Evolutionary conservation across 371 early-diverging fungal genomes (phyloP).

Genomic region (Dinochytrium kinnereticum): DNA sequence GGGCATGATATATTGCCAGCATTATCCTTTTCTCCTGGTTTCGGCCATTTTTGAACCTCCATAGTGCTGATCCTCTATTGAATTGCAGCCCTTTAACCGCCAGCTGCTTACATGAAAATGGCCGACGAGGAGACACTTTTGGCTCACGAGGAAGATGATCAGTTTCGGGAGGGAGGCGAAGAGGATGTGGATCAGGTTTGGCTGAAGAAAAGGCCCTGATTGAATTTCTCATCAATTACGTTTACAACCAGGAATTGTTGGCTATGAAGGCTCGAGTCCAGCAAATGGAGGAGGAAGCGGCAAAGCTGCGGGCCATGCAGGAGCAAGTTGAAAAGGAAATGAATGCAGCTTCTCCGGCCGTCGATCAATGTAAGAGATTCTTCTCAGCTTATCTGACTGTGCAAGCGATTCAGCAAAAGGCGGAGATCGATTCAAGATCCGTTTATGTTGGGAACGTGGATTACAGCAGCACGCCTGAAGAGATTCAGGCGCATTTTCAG

Average conservation of each 20-base stretch:
- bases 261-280: constrained; percentile 84
- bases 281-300: constrained; percentile 96
- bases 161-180: neutral
- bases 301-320: constrained; percentile 89
- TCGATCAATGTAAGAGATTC: neutral
- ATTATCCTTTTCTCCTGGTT: no score
- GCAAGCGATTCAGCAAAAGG: constrained; percentile 42
- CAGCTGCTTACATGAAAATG: no score
- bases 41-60: no score
- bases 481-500: constrained; percentile 95
- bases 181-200: constrained; percentile 22
- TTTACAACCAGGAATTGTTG: constrained; percentile 48
- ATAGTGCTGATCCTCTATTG: no score
- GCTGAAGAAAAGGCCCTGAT: no score
- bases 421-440: constrained; percentile 89
- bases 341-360: constrained; percentile 48
- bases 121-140: constrained; percentile 4
- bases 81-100: no score
- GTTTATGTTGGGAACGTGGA: constrained; percentile 97
- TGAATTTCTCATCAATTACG: neutral
- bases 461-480: constrained; percentile 93
- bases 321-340: constrained; percentile 85
- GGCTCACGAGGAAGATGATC: neutral
- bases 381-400: neutral
- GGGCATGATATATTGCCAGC: no score